These are phyloP conservation scores for Bryum argenteum DNA, from an alignment of 225 moss, liverwort and hornwort species.

Conservation along the genomic window DNA sequence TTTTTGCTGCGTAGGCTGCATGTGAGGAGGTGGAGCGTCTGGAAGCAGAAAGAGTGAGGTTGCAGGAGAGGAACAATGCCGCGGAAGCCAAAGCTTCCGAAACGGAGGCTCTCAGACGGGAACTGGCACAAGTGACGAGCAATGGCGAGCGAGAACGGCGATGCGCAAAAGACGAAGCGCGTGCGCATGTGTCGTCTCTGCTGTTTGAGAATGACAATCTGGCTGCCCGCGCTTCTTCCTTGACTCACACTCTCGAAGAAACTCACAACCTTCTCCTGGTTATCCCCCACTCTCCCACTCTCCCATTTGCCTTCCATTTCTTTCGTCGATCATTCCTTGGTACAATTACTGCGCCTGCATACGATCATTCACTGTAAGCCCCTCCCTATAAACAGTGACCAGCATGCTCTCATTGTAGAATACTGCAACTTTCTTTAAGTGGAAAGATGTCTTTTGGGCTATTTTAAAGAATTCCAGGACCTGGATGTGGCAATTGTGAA, in stretches of 20 bases:
- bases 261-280: slow-evolving; percentile 56
- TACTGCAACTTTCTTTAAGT: too few species aligned
- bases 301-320: neutral
- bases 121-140: slow-evolving; percentile 32
- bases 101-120: slow-evolving; percentile 40
- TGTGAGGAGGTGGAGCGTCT: slow-evolving; percentile 40
- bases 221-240: slow-evolving; percentile 14
- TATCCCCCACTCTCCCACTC: neutral
- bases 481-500: too few species aligned
- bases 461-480: too few species aligned
- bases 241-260: slow-evolving; percentile 46
- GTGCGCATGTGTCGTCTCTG: slow-evolving; percentile 27
- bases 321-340: too few species aligned
- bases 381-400: too few species aligned
- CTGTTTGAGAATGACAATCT: slow-evolving; percentile 58
- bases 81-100: slow-evolving; percentile 40
- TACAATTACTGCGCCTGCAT: too few species aligned
- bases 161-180: slow-evolving; percentile 31
- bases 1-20: neutral
- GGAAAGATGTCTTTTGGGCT: too few species aligned
- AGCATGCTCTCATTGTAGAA: too few species aligned
- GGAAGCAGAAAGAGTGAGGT: slow-evolving; percentile 40
- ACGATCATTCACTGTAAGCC: too few species aligned
- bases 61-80: slow-evolving; percentile 38
- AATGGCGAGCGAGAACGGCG: slow-evolving; percentile 29